Base-by-base conservation (phyloP, 805 yeast species). In the Zygosaccharomyces gambellarensis region DNA sequence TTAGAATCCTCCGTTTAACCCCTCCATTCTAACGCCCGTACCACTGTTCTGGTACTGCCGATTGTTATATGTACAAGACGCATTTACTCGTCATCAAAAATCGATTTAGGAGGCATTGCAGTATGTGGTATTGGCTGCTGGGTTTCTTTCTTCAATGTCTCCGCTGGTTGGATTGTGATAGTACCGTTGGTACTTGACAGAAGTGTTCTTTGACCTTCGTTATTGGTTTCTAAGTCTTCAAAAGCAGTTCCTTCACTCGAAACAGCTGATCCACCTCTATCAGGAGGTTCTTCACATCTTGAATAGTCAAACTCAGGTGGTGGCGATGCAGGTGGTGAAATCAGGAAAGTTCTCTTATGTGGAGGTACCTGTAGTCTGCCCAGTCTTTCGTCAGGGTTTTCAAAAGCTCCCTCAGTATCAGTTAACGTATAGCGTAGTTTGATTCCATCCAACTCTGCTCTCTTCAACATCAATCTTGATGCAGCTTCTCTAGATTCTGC, bases 261-360 rank as follows among this genome's bases (percentile, higher is more conserved):
- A 34, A 1, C 21, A 4, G 22, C 19, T 3, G 38, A 21, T 14
- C 7, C 22, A 6, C 5, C 23, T 34, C 38, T 34, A 17, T 17
- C 38, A 17, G 76, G 76, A 3, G 63, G 64, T 27, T 69, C 75
- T 49, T 72, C 76, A 23, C 63, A 62, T 36, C 58, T 60, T 11
- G 68, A 59, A 50, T 64, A 72, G 47, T 71, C 69, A 48, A 72
- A 72, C 21, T 58, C 76, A 3, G 71, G 69, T 4, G 76, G 75
- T 1, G 75, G 75, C 3, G 75, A 71, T 5, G 68, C 61, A 14
- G 75, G 75, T 5, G 76, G 76, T 0, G 75, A 71, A 5, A 72
- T 67, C 39, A 72, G 50, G 52, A 72, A 72, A 63, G 69, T 50
- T 43, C 65, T 59, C 6, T 62, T 57, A 36, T 64, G 54, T 39